These are phyloP conservation scores for Cryptosporidium parvum DNA, from an alignment of 169 alveolate genomes.

Conservation along the genomic window DNA sequence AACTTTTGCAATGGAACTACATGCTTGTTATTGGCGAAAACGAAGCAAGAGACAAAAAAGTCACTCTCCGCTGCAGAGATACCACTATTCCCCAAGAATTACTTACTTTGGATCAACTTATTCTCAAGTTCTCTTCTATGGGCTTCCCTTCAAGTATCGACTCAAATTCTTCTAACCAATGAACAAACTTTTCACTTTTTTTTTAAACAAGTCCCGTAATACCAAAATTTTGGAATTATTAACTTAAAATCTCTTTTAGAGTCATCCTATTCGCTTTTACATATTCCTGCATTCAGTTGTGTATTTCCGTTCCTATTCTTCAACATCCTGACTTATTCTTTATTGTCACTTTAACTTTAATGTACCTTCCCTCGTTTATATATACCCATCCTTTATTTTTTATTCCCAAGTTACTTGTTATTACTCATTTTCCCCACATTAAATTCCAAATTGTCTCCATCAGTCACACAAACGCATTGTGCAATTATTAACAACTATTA, in stretches of 20 bases:
- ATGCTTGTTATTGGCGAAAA: slow-evolving; percentile 97
- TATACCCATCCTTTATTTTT: not conserved
- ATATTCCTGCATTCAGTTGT: too few relatives aligned
- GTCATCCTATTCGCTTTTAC: too few relatives aligned
- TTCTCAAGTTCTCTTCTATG: slow-evolving; percentile 65
- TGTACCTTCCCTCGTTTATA: not conserved
- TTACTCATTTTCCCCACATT: not conserved
- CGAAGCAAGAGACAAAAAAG: slow-evolving; percentile 89
- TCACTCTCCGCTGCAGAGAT: slow-evolving; percentile 90
- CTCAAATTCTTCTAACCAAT: not conserved
- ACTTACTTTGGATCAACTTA: slow-evolving; percentile 81
- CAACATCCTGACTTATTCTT: too few relatives aligned
- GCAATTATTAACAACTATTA: not conserved
- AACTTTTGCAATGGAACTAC: slow-evolving; percentile 93
- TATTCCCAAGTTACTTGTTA: not conserved
- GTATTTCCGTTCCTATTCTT: too few relatives aligned
- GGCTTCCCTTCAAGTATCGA: slow-evolving; percentile 20
- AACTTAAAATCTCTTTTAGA: too few relatives aligned
- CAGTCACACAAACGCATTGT: not conserved
- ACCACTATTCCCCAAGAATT: slow-evolving; percentile 81
- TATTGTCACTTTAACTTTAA: not conserved
- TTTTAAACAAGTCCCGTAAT: not conserved
- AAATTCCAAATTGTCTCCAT: not conserved
- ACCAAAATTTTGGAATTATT: not conserved
- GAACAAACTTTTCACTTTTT: not conserved